Evolutionary conservation across 352 stramenopile species (phyloP), one percentile per base, ranked within the genome.

Genomic region (Globisporangium yorkense): DNA sequence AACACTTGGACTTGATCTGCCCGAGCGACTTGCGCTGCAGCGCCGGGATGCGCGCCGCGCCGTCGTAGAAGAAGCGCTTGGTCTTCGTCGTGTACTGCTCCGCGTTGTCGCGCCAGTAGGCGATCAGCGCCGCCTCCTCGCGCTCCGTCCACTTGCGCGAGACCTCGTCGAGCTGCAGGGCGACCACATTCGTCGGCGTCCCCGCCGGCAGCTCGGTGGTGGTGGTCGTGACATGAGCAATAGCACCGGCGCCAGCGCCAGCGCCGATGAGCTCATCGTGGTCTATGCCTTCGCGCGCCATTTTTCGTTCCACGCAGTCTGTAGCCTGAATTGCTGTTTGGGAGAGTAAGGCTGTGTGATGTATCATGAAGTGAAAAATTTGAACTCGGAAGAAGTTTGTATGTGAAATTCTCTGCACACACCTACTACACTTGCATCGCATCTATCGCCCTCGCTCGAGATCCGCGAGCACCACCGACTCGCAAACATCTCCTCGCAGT

Each of bases 1-100:
- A 62, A 54, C 54, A 66, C 48, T 66, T 66, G 46, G 59, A 66
- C 37, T 62, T 57, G 54, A 66, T 62, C 54, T 66, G 60, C 31
- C 29, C 41, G 8, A 44, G 16, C 9, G 40, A 57, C 54, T 66
- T 66, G 54, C 48, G 43, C n/a, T 35, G 40, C 54, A 66, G 54
- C 33, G 46, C 60, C 18, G 60, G 47, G 37, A 62, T 39, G n/a
- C 16, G 54, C 40, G 49, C 43, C 2, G 60, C 60, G 33, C 40
- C 41, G 40, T 62, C 44, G 33, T 62, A 66, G 60, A 66, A 66
- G 39, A 57, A 57, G 9, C 56, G 54, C 54, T 66, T 66, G 47
- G 56, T 62, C 29, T 52, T 52, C 5, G 47, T 66, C 46, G 43
- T 9, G 54, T 62, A 66, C 54, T 62, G 41, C 13, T 40, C 27